Evolutionary conservation across 2,329 filamentous ascomycete genomes (phyloP), one percentile per base, ranked within the genome.

Genomic region (Fusarium mundagurra): DNA sequence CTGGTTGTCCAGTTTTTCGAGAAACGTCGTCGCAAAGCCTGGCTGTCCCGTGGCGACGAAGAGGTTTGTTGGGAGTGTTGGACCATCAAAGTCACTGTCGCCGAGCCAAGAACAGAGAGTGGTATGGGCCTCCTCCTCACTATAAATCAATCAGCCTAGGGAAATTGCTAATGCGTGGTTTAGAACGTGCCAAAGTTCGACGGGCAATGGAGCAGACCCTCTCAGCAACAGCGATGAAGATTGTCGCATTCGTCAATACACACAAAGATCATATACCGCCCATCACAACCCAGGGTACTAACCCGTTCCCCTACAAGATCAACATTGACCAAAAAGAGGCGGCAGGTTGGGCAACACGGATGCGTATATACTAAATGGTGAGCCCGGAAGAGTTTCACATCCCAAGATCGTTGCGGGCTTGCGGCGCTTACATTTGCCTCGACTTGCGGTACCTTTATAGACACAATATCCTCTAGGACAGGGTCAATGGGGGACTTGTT

Each of bases 1-100:
- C 90, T 98, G 72, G 91, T 91, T 6, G 93, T 98, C 39, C 94
- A 97, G 85, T 98, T 98, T 85, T 97, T 97, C 77, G 96, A 99
- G 85, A 96, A 96, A 88, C 93, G 92, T 81, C 89, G 95, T 69
- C 90, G 93, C 77, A 96, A 95, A 86, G 89, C 90, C 5, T 95
- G 93, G 82, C 92, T 94, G 83, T 92, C 95, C 85, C 89, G 83
- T 78, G 92, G 91, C 31, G 96, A 98, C 75, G 95, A 98, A 82
- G 95, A 98, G 82, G 91, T 98, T 24, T 97, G 95, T 82, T 99
- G 96, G 96, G 96, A 98, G 87, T 92, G 91, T 80, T 99, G 96
- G 96, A 94, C 93, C 50, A 85, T 99, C 75, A 94, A 97, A 83
- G 93, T 98, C 58, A 97, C 95, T n/a, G 91, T 98, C 63, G 94